Percentiles rank a stretch among this genome's conserved stretches.
Conservation (phyloP, 1,139 yeast species). For the Kazachstania sp. region DNA sequence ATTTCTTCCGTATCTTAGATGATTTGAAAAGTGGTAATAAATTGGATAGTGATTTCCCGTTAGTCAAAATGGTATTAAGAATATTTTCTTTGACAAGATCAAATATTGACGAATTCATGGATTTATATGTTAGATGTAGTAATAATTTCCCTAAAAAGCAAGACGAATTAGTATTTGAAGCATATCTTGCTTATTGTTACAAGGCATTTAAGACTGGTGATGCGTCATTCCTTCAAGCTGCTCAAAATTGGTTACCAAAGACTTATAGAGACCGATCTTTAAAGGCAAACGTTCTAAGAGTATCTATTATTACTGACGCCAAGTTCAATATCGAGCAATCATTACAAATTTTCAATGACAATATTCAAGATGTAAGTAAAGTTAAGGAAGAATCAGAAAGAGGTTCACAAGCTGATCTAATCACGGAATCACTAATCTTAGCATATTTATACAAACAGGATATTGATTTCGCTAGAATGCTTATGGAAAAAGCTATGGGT, state of each 20-base stretch:
- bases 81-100: slow-evolving; percentile 35
- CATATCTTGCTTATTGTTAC: slow-evolving; percentile 35
- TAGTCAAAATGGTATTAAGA: slow-evolving; percentile 28
- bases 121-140: slow-evolving; percentile 43
- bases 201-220: slow-evolving; percentile 37
- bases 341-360: slow-evolving; percentile 45
- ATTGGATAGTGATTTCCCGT: slow-evolving; percentile 8
- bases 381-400: slow-evolving; percentile 29
- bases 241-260: slow-evolving; percentile 38
- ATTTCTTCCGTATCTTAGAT: slow-evolving; percentile 11
- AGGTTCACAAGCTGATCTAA: slow-evolving; percentile 39
- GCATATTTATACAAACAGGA: slow-evolving; percentile 45
- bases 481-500: slow-evolving; percentile 48
- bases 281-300: slow-evolving; percentile 31
- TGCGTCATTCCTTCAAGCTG: slow-evolving; percentile 34
- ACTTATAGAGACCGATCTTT: slow-evolving; percentile 10
- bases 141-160: slow-evolving; percentile 32
- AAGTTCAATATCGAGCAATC: slow-evolving; percentile 40
- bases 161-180: slow-evolving; percentile 33
- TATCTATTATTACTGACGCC: slow-evolving; percentile 41
- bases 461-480: slow-evolving; percentile 52
- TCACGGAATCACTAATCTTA: slow-evolving; percentile 48
- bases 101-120: slow-evolving; percentile 36
- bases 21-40: slow-evolving; percentile 9
- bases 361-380: slow-evolving; percentile 33